phyloP scores from a whole-genome alignment of 2,329 filamentous ascomycete genomes.

The Colletotrichum sp. region DNA sequence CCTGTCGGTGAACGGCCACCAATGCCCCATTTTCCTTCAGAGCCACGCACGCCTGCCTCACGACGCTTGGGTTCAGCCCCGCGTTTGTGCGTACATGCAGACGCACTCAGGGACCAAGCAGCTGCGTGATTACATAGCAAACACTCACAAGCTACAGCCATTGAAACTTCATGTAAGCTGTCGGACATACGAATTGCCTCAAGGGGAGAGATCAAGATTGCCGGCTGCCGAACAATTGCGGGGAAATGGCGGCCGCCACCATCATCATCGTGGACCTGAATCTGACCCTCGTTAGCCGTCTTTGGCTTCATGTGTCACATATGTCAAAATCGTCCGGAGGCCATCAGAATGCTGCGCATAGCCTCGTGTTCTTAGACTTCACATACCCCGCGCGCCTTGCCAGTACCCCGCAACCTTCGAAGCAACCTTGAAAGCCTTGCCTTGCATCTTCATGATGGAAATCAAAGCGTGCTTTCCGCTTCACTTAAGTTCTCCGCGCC shows the following conservation, averaged over 20 bases:
- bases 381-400: constrained; percentile 6
- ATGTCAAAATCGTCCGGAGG: background rate
- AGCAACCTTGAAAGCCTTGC: background rate
- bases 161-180: background rate
- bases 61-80: background rate
- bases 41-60: background rate
- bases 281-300: background rate
- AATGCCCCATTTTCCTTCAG: background rate
- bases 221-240: background rate
- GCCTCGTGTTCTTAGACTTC: constrained; percentile 10
- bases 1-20: background rate
- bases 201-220: background rate
- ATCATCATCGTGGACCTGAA: background rate
- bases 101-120: background rate
- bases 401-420: constrained; percentile 17
- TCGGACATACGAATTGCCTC: background rate
- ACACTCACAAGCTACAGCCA: background rate
- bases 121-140: background rate
- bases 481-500: background rate
- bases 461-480: background rate
- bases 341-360: background rate
- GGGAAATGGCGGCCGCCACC: background rate
- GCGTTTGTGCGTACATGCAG: background rate
- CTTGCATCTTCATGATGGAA: background rate
- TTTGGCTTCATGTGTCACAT: background rate